phyloP scores from a whole-genome alignment of 2,329 filamentous ascomycete genomes.

The Hypoxylon sp. region DNA sequence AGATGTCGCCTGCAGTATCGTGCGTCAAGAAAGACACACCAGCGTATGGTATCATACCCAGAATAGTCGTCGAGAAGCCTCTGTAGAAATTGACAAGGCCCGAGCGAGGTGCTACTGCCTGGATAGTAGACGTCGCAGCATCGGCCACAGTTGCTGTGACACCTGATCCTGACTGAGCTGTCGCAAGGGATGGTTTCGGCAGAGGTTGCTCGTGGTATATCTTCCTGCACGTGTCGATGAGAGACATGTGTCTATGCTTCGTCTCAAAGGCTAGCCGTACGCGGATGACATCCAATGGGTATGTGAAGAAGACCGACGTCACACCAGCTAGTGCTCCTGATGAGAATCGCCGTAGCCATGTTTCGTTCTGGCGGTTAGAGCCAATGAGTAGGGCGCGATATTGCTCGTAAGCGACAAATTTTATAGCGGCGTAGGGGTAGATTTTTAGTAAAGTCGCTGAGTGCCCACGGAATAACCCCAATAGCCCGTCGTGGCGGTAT shows the following conservation, averaged over 20 bases:
- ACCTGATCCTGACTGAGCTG: constrained; percentile 47
- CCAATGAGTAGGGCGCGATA: constrained; percentile 84
- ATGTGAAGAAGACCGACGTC: constrained; percentile 94
- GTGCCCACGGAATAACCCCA: constrained; percentile 91
- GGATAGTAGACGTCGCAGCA: constrained; percentile 60
- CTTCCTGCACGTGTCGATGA: constrained; percentile 81
- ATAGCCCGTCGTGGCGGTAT: constrained; percentile 76
- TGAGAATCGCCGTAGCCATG: constrained; percentile 78
- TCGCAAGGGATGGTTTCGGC: constrained; percentile 53
- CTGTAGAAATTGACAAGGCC: constrained; percentile 94
- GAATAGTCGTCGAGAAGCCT: constrained; percentile 88
- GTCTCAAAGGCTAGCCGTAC: constrained; percentile 97
- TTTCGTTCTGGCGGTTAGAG: constrained; percentile 75
- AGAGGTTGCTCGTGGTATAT: constrained; percentile 84
- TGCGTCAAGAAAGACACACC: constrained; percentile 96
- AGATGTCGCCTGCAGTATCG: constrained; percentile 86
- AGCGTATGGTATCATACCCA: constrained; percentile 97
- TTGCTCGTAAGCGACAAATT: constrained; percentile 98
- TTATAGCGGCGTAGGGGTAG: constrained; percentile 97
- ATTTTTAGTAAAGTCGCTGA: constrained; percentile 94
- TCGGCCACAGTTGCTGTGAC: constrained; percentile 55
- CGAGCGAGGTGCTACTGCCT: constrained; percentile 68
- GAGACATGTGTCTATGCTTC: constrained; percentile 76
- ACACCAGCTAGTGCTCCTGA: constrained; percentile 84
- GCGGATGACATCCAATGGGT: constrained; percentile 91